Conservation (phyloP, 495 filamentous ascomycete species). For the Collariella sp. region DNA sequence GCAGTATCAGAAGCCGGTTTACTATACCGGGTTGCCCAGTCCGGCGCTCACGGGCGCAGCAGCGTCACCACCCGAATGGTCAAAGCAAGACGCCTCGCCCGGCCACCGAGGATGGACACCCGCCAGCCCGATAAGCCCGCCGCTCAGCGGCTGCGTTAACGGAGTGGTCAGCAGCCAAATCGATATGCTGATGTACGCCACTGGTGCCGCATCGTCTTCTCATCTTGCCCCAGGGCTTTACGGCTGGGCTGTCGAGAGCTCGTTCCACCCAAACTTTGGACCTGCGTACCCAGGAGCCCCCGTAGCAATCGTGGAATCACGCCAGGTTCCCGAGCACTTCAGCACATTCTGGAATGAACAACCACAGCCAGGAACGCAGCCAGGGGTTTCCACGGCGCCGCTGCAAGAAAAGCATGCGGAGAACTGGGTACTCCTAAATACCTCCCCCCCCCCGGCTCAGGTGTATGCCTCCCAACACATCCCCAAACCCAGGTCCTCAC, state of each 20-base stretch:
- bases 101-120: background rate
- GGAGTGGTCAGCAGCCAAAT: background rate
- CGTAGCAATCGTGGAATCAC: background rate
- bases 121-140: constrained; percentile 1
- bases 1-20: background rate
- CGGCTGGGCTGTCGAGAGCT: background rate
- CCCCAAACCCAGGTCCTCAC: no score
- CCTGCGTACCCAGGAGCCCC: background rate
- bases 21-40: background rate
- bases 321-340: background rate
- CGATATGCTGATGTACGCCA: background rate
- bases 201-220: background rate
- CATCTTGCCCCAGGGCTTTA: background rate
- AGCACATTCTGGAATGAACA: background rate
- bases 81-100: background rate
- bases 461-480: no score
- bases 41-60: background rate
- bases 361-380: no score
- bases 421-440: no score
- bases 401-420: no score
- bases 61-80: background rate
- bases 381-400: no score
- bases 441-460: no score
- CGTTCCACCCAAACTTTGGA: background rate
- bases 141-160: background rate